These are phyloP conservation scores for Aspergillus melleus DNA, from an alignment of 2,329 filamentous ascomycete genomes.

Conservation along the genomic window DNA sequence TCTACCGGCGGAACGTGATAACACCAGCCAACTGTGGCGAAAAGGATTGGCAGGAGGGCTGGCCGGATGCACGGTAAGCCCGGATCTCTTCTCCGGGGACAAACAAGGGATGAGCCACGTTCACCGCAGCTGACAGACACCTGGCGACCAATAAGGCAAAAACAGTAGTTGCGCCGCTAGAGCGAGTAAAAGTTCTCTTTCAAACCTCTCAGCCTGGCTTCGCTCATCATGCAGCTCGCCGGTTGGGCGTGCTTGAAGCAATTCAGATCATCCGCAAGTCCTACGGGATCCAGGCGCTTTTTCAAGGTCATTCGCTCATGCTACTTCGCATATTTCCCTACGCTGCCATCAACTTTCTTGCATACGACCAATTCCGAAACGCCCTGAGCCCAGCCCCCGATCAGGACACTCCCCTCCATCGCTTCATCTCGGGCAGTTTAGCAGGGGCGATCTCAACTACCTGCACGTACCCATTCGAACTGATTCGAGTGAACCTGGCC, in stretches of 20 bases:
- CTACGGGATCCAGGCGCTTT: constrained; percentile 76
- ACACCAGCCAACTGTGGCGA: background rate
- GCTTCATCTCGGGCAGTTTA: constrained; percentile 52
- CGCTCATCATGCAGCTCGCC: constrained; percentile 85
- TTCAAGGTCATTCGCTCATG: constrained; percentile 91
- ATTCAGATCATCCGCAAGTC: constrained; percentile 77
- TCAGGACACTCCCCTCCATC: constrained; percentile 77
- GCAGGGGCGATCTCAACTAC: constrained; percentile 86
- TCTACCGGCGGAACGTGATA: background rate
- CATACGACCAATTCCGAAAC: constrained; percentile 92
- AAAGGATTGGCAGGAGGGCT: background rate
- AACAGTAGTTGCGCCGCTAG: constrained; percentile 90
- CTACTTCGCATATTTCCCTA: constrained; percentile 95
- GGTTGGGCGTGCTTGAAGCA: constrained; percentile 80
- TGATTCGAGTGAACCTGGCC: constrained; percentile 86
- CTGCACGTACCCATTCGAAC: constrained; percentile 91
- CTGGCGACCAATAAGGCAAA: constrained; percentile 65
- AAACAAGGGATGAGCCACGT: too few species aligned
- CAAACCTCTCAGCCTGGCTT: constrained; percentile 94
- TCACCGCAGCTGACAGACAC: too few species aligned
- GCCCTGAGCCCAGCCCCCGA: constrained; percentile 68
- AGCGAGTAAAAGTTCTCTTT: constrained; percentile 98
- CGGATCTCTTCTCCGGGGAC: too few species aligned
- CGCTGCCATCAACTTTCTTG: constrained; percentile 94
- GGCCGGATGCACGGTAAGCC: background rate